Percentiles rank a stretch among this genome's conserved stretches.
These are phyloP conservation scores for Psilocybe sp. DNA, from an alignment of 768 basidiomycete genomes.

Conservation along the genomic window DNA sequence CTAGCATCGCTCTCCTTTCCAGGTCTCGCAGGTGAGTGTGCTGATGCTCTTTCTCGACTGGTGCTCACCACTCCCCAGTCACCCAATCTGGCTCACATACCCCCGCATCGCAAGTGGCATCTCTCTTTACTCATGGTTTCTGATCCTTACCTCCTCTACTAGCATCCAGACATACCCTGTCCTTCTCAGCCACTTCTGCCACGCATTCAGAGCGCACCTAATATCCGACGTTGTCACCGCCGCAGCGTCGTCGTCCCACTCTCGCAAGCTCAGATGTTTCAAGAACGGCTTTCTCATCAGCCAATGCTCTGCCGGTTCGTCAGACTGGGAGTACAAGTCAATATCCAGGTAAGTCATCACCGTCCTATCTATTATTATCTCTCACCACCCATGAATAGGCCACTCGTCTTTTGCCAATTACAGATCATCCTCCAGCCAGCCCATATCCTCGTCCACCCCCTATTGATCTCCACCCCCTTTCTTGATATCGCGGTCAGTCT, in stretches of 20 bases:
- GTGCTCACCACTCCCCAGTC: not conserved
- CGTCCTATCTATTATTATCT: not conserved
- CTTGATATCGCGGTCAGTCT: constrained; percentile 43
- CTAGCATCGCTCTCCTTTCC: constrained; percentile 43
- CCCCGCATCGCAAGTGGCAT: not conserved
- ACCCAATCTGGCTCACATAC: not conserved
- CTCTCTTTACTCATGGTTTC: not conserved
- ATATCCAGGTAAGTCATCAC: constrained; percentile 37
- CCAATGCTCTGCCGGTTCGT: constrained; percentile 31
- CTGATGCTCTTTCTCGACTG: constrained; percentile 3
- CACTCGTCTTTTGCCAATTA: constrained; percentile 59
- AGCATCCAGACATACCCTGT: constrained; percentile 18
- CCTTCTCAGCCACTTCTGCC: constrained; percentile 51
- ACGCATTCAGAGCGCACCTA: constrained; percentile 55
- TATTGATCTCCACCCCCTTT: constrained; percentile 55
- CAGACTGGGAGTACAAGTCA: constrained; percentile 61
- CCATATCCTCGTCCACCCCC: constrained; percentile 64
- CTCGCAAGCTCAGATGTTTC: constrained; percentile 43
- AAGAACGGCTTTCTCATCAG: constrained; percentile 65
- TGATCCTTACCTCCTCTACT: constrained; percentile 5
- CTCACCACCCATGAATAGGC: constrained; percentile 33
- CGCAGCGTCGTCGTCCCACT: constrained; percentile 18
- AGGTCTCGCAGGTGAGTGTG: constrained; percentile 48
- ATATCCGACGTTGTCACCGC: constrained; percentile 54
- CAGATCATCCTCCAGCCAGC: constrained; percentile 45